phyloP scores from a whole-genome alignment of 2,329 filamentous ascomycete genomes.

The Aspergillus sclerotialis region DNA sequence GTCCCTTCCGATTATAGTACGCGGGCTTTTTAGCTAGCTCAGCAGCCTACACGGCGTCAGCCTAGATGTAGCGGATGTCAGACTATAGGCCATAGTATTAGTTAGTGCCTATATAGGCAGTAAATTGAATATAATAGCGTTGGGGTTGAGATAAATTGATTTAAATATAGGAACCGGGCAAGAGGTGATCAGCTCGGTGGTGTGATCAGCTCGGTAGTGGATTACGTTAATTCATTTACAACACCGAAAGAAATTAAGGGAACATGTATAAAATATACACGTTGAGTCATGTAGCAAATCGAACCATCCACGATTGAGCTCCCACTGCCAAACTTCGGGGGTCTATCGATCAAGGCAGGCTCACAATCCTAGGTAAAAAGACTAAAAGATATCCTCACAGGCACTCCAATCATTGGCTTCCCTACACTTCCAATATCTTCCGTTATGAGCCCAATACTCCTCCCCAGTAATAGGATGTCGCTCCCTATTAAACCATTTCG shows the following conservation, averaged over 20 bases:
- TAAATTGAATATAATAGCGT: not conserved
- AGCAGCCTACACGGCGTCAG: not conserved
- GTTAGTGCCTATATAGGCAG: not conserved
- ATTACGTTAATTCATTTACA: not conserved
- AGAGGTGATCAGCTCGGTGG: not conserved
- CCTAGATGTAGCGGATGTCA: not conserved
- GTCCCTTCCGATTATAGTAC: not conserved
- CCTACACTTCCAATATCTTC: conserved; percentile 74
- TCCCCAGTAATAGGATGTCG: conserved; percentile 76
- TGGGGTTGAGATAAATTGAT: not conserved
- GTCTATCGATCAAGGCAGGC: no score
- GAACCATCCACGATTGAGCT: no score
- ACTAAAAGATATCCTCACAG: conserved; percentile 67
- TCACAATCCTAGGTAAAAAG: no score
- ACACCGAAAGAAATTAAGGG: conserved; percentile 1
- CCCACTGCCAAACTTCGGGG: no score
- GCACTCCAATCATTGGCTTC: conserved; percentile 59
- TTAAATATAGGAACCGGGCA: no score
- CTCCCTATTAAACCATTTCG: conserved; percentile 75
- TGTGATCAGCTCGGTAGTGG: conserved; percentile 1
- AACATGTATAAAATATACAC: no score
- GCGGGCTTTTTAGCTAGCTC: not conserved
- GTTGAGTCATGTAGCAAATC: no score
- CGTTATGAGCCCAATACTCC: conserved; percentile 82
- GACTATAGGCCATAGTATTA: not conserved